These are phyloP conservation scores for Ganoderma lingzhi DNA, from an alignment of 1,284 basidiomycete genomes.

Conservation along the genomic window DNA sequence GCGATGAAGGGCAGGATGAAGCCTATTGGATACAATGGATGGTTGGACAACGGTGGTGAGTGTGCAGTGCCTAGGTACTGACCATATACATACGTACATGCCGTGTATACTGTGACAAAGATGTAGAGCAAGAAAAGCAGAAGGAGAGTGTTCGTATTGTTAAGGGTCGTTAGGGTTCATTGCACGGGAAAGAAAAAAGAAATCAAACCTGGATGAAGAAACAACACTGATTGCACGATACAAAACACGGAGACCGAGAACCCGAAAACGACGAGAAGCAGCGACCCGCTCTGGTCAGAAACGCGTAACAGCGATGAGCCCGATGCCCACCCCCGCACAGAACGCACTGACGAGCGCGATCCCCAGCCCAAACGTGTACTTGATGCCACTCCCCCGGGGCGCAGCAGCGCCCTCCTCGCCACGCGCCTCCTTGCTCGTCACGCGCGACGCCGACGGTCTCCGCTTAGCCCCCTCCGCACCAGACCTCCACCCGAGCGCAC, in stretches of 20 bases:
- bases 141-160: neutral
- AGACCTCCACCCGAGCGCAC: conserved; percentile 19
- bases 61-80: neutral
- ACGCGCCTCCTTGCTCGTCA: neutral
- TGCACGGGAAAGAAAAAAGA: neutral
- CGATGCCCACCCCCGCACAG: conserved; percentile 47
- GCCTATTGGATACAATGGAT: conserved; percentile 7
- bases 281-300: conserved; percentile 9
- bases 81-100: neutral
- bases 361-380: conserved; percentile 38
- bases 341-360: conserved; percentile 43
- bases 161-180: neutral
- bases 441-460: neutral
- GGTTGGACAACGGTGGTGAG: neutral
- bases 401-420: neutral
- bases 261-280: neutral
- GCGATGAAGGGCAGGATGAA: neutral
- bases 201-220: neutral
- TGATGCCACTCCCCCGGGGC: conserved; percentile 24
- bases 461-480: neutral
- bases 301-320: conserved; percentile 32
- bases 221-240: neutral
- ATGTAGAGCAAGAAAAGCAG: neutral
- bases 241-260: neutral
- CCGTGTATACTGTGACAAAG: conserved; percentile 12